Percentiles rank a stretch among this genome's conserved stretches.
phyloP scores from a whole-genome alignment of 2,329 filamentous ascomycete species.

The Proliferodiscus dingleyae region DNA sequence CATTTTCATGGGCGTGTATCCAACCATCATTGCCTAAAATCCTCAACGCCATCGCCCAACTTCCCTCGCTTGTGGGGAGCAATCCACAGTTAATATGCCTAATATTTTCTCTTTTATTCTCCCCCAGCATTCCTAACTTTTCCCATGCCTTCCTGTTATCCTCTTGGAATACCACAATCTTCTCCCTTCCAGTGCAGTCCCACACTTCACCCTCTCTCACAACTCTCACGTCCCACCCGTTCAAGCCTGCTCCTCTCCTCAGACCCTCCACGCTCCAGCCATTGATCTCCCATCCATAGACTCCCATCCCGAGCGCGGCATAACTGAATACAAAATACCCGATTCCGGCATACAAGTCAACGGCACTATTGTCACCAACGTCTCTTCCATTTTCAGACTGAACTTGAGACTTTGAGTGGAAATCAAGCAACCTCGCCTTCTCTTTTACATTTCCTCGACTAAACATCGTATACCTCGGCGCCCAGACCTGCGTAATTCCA shows the following conservation, averaged over 20 bases:
- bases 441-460: conserved; percentile 85
- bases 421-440: conserved; percentile 68
- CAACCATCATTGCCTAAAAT: conserved; percentile 43
- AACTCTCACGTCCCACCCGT: conserved; percentile 60
- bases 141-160: conserved; percentile 50
- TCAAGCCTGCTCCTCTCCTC: conserved; percentile 65
- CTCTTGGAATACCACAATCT: conserved; percentile 64
- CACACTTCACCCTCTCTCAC: conserved; percentile 38
- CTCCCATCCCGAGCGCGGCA: conserved; percentile 61
- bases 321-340: conserved; percentile 93
- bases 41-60: conserved; percentile 49
- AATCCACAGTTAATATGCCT: conserved; percentile 62
- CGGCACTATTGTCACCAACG: conserved; percentile 32
- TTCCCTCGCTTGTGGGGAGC: conserved; percentile 51
- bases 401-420: conserved; percentile 32
- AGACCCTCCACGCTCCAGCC: conserved; percentile 82
- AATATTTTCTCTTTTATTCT: conserved; percentile 31
- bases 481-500: conserved; percentile 79
- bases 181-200: conserved; percentile 37
- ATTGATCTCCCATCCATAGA: conserved; percentile 89
- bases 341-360: conserved; percentile 89
- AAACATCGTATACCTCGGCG: conserved; percentile 91
- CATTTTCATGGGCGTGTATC: conserved; percentile 65
- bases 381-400: background rate
- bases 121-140: conserved; percentile 20